Evolutionary conservation across 192 early-diverging fungal genomes (phyloP).

Genomic region (Phycomyces nitens): DNA sequence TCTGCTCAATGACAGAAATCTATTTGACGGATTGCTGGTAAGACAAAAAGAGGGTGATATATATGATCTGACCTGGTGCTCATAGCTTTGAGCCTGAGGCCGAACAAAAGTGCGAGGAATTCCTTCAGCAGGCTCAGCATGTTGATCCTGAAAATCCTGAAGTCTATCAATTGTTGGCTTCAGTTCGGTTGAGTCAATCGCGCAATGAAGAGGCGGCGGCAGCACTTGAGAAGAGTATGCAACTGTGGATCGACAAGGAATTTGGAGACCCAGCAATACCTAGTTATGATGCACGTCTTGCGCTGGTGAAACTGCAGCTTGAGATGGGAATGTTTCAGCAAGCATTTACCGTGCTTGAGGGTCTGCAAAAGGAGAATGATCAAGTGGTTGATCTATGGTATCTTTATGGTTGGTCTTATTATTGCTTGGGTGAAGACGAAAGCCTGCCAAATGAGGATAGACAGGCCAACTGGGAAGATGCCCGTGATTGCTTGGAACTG

Average conservation of each 20-base stretch:
- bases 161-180: constrained; percentile 84
- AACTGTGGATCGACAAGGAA: constrained; percentile 68
- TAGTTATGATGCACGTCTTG: constrained; percentile 79
- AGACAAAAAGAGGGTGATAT: constrained; percentile 19
- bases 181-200: constrained; percentile 83
- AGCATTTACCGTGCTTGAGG: constrained; percentile 78
- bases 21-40: constrained; percentile 98
- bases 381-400: constrained; percentile 92
- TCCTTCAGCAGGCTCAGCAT: constrained; percentile 61
- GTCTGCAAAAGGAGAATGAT: constrained; percentile 87
- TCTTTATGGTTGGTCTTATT: constrained; percentile 92
- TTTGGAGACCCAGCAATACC: constrained; percentile 59
- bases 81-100: constrained; percentile 84
- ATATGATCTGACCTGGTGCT: not conserved
- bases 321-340: constrained; percentile 77
- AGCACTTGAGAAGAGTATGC: constrained; percentile 61
- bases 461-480: constrained; percentile 61
- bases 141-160: constrained; percentile 76
- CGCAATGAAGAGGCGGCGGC: constrained; percentile 74
- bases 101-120: constrained; percentile 78
- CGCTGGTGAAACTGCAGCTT: constrained; percentile 78
- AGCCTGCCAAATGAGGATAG: constrained; percentile 46
- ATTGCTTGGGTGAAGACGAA: constrained; percentile 62
- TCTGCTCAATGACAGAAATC: constrained; percentile 94
- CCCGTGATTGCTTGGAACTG: constrained; percentile 73